phyloP scores from a whole-genome alignment of 768 basidiomycete genomes.

The Pulveroboletus sp. region DNA sequence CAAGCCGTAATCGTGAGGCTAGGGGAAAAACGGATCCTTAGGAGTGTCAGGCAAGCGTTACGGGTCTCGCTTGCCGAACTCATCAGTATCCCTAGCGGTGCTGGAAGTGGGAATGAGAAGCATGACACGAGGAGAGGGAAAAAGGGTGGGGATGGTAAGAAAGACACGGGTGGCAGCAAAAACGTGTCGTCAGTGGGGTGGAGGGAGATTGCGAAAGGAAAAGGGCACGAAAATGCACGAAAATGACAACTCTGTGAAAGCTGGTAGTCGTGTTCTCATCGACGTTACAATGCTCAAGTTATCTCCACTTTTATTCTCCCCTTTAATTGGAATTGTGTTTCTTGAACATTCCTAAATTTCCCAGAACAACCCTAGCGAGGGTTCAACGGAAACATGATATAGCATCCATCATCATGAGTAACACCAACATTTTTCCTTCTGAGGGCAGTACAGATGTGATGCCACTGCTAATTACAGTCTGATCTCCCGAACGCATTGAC shows the following conservation, averaged over 20 bases:
- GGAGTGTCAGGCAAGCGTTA: conserved; percentile 21
- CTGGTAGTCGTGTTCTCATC: too few relatives aligned
- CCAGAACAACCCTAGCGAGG: too few relatives aligned
- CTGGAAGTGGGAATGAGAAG: neutral
- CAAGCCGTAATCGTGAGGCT: conserved; percentile 71
- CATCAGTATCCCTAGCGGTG: neutral
- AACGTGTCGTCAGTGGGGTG: conserved; percentile 11
- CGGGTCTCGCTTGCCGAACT: conserved; percentile 6
- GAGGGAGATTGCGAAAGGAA: conserved; percentile 14
- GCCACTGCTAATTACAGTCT: neutral
- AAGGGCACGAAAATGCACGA: conserved; percentile 22
- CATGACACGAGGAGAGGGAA: conserved; percentile 1
- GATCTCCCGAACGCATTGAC: neutral
- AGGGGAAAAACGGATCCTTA: conserved; percentile 74
- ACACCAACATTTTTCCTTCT: too few relatives aligned
- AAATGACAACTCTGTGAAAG: conserved; percentile 1
- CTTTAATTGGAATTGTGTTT: neutral
- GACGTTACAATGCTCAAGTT: too few relatives aligned
- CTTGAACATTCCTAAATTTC: too few relatives aligned
- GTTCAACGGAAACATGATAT: too few relatives aligned
- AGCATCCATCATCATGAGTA: too few relatives aligned
- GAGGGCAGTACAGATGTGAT: neutral
- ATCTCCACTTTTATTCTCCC: neutral
- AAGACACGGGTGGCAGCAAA: conserved; percentile 4
- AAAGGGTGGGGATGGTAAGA: neutral